Conservation (phyloP, 83 land plant genomes). For the Picea engelmannii region DNA sequence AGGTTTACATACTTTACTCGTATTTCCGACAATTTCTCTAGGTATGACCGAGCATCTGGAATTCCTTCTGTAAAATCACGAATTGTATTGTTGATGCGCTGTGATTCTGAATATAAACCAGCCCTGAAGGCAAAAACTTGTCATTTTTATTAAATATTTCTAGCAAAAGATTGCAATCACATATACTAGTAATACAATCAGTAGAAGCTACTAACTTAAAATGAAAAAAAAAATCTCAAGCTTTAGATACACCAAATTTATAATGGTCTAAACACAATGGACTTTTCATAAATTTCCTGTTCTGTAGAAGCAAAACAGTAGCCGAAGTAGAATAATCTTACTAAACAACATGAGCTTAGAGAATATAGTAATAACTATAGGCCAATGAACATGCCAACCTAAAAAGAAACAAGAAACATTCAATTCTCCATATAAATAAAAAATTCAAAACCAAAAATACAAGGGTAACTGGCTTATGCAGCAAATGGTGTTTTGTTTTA, state of each 20-base stretch:
- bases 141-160: neutral
- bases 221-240: too few relatives aligned
- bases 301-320: too few relatives aligned
- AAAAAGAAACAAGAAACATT: neutral
- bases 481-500: neutral
- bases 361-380: neutral
- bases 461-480: neutral
- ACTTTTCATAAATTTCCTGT: too few relatives aligned
- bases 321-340: too few relatives aligned
- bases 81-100: constrained; percentile 43
- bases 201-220: too few relatives aligned
- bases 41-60: constrained; percentile 62
- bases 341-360: neutral
- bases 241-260: too few relatives aligned
- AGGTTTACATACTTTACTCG: constrained; percentile 48
- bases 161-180: neutral
- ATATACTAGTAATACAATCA: neutral
- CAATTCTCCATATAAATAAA: neutral
- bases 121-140: constrained; percentile 46
- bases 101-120: constrained; percentile 48
- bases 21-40: constrained; percentile 57
- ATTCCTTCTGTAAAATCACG: constrained; percentile 45
- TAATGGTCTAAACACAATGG: neutral
- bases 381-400: neutral
- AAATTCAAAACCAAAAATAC: neutral